These are phyloP conservation scores for Fistulina hepatica DNA, from an alignment of 1,284 basidiomycete genomes.

Conservation along the genomic window DNA sequence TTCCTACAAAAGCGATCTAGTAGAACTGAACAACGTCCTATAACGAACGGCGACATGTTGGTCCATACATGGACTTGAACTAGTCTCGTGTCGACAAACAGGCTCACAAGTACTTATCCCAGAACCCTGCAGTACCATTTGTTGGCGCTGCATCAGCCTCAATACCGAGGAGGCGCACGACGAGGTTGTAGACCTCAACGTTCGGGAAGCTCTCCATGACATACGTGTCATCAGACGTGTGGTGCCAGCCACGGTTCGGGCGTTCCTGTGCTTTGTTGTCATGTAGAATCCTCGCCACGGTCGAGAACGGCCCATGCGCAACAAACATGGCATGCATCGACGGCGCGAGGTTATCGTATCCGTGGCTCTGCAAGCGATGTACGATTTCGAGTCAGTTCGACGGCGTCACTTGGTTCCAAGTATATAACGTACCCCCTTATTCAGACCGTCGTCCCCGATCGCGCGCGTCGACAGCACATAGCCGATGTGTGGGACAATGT, in stretches of 20 bases:
- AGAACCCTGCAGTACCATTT: conserved; percentile 73
- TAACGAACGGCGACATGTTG: no score
- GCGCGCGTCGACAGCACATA: conserved; percentile 57
- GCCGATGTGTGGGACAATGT: conserved; percentile 69
- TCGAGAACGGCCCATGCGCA: conserved; percentile 77
- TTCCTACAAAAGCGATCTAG: no score
- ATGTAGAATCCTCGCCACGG: conserved; percentile 48
- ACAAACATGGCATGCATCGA: conserved; percentile 88
- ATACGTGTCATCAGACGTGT: conserved; percentile 48
- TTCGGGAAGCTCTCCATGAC: conserved; percentile 76
- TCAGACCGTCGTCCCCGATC: conserved; percentile 54
- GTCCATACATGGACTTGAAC: no score
- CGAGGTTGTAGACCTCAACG: conserved; percentile 75
- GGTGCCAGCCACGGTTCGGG: conserved; percentile 53
- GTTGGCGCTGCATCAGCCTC: conserved; percentile 45
- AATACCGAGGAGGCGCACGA: conserved; percentile 66
- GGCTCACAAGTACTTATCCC: conserved; percentile 66
- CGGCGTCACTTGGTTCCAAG: conserved; percentile 4
- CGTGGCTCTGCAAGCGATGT: conserved; percentile 49
- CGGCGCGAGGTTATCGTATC: conserved; percentile 66
- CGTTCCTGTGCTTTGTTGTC: conserved; percentile 24
- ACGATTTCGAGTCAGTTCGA: not conserved
- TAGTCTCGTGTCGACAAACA: no score
- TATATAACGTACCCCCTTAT: conserved; percentile 65
- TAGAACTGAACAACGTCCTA: no score